These are phyloP conservation scores for Trypanosoma scelopori DNA, from an alignment of 208 protist species.

Conservation along the genomic window DNA sequence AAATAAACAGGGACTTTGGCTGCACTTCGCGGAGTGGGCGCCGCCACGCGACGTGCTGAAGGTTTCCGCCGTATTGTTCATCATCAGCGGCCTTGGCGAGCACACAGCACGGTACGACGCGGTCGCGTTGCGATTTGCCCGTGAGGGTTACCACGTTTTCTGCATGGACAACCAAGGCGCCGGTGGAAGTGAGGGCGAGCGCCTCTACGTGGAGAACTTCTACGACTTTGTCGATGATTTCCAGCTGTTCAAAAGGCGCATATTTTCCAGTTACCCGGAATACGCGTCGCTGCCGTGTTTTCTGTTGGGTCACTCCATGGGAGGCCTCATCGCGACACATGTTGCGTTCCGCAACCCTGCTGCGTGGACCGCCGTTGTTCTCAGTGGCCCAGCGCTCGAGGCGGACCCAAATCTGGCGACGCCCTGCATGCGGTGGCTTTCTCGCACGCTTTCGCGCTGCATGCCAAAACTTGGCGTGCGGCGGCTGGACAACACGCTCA, in stretches of 20 bases:
- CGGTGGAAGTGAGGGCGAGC: constrained; percentile 70
- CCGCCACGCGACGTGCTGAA: constrained; percentile 29
- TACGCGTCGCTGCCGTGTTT: constrained; percentile 46
- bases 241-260: constrained; percentile 40
- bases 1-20: constrained; percentile 72
- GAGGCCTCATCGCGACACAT: constrained; percentile 59
- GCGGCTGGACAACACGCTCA: constrained; percentile 25
- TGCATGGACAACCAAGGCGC: constrained; percentile 75
- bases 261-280: constrained; percentile 36
- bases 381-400: constrained; percentile 59
- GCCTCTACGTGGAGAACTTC: constrained; percentile 72
- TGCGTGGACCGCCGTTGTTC: constrained; percentile 40
- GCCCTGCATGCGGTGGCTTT: constrained; percentile 25
- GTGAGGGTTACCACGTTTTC: constrained; percentile 55
- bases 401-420: constrained; percentile 13
- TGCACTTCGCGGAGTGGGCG: constrained; percentile 72
- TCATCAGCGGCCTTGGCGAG: constrained; percentile 73
- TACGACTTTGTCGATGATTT: constrained; percentile 76
- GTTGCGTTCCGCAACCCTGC: constrained; percentile 45
- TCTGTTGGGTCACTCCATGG: constrained; percentile 81
- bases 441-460: constrained; percentile 28
- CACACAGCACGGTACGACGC: constrained; percentile 74
- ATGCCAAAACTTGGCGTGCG: constrained; percentile 51
- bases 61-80: constrained; percentile 54
- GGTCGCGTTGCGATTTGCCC: constrained; percentile 49